These are phyloP conservation scores for Malania oleifera DNA, from an alignment of 164 flowering plant genomes.

Conservation along the genomic window DNA sequence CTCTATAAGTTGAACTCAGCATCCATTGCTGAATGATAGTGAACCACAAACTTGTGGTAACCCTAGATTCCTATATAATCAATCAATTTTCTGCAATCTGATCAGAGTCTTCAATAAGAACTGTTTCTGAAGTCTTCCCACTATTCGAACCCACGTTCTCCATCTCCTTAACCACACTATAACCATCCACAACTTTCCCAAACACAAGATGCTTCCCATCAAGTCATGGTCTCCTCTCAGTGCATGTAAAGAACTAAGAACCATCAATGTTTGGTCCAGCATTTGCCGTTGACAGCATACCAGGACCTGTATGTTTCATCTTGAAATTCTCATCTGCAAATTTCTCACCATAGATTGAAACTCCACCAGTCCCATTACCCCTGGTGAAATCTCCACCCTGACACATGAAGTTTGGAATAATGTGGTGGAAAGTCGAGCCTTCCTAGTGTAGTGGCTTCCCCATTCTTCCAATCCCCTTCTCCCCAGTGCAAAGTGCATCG, in stretches of 20 bases:
- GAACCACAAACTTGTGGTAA: no score
- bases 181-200: conserved; percentile 69
- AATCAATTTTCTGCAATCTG: conserved; percentile 35
- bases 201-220: conserved; percentile 86
- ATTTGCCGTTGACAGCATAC: conserved; percentile 77
- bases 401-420: conserved; percentile 77
- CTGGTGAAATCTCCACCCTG: conserved; percentile 87
- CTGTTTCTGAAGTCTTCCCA: conserved; percentile 33
- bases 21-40: no score
- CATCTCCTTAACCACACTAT: conserved; percentile 50
- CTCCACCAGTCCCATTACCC: conserved; percentile 79
- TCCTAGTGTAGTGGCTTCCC: conserved; percentile 71
- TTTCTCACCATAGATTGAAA: conserved; percentile 63
- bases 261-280: conserved; percentile 76
- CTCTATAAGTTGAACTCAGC: no score
- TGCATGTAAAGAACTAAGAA: conserved; percentile 78
- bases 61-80: conserved; percentile 18
- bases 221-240: conserved; percentile 61
- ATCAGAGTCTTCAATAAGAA: conserved; percentile 65
- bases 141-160: conserved; percentile 48
- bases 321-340: conserved; percentile 78
- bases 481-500: conserved; percentile 81
- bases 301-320: conserved; percentile 57
- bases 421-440: conserved; percentile 70
- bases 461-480: conserved; percentile 57